Evolutionary conservation across 192 early-diverging fungal species (phyloP).

Genomic region (Coemansia sp.): DNA sequence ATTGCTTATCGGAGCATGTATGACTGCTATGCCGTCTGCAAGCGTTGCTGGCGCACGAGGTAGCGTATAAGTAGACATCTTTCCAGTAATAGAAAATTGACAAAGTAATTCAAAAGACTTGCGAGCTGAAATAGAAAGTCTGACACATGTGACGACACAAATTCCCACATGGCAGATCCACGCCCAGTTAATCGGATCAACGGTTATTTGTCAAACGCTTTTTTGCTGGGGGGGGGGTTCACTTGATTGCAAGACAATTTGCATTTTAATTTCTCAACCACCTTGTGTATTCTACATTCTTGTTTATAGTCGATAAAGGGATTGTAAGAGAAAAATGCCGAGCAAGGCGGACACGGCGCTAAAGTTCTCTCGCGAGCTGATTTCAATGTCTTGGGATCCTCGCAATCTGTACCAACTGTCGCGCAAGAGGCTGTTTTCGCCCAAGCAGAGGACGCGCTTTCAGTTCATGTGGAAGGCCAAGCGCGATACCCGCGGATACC

Average conservation of each 20-base stretch:
- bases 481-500: conserved; percentile 89
- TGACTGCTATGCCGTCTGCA: background rate
- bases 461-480: conserved; percentile 97
- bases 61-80: conserved; percentile 5
- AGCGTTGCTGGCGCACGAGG: background rate
- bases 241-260: background rate
- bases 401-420: conserved; percentile 87
- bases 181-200: background rate
- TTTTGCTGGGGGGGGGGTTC: no score
- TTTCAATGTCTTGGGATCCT: conserved; percentile 96
- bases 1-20: conserved; percentile 7
- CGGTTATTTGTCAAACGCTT: background rate
- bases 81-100: background rate
- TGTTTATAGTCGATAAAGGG: background rate
- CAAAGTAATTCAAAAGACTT: background rate
- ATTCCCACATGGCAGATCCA: background rate
- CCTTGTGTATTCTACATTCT: background rate
- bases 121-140: background rate
- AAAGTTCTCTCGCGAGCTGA: conserved; percentile 61
- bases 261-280: background rate
- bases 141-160: background rate
- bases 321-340: conserved; percentile 28
- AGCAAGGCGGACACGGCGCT: conserved; percentile 36
- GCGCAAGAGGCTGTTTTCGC: conserved; percentile 47
- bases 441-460: conserved; percentile 69